Evolutionary conservation across 2,329 filamentous ascomycete genomes (phyloP), one percentile per base, ranked within the genome.

Genomic region (Magnaporthiopsis incrustans): DNA sequence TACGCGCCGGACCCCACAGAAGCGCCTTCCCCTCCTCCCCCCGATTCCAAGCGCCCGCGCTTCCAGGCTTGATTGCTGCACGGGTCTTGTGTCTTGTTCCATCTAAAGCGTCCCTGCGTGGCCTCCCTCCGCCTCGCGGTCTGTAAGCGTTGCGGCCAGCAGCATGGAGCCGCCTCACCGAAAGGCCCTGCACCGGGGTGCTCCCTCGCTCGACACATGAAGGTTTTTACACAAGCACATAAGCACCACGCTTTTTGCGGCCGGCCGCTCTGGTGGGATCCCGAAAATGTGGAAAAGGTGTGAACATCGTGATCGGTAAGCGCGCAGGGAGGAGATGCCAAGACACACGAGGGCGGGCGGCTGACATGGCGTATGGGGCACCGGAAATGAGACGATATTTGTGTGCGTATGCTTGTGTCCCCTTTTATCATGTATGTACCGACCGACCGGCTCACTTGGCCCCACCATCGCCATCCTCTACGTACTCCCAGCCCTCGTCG

Each of bases 391-490:
- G 44, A 11, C 7, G 44, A n/a, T 53, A 22, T 8, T 10, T 59
- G 56, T 22, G 18, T 15, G 15, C 3, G 25, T 14, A 35, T 35
- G 22, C 59, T 35, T 26, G 4, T 4, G 18, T 50, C 32, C 53
- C 58, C 58, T 33, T 2, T 32, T 50, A 25, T 53, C 71, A 77
- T 77, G 65, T 77, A 18, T 12, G n/a, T n/a, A n/a, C n/a, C n/a
- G n/a, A n/a, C 27, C 27, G 27, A 30, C 27, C 18, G 22, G 22
- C 44, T 53, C 44, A 53, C 22, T 53, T 53, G 18, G 44, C 77
- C 14, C 78, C 76, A 26, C 77, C 70, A 32, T 78, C 75, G 50
- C 84, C 81, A n/a, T 88, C 84, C 67, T 85, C 82, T 65, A 88
- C 85, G 68, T 82, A 76, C 72, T 79, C 67, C 38, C 76, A 69